Conservation (phyloP, 1,139 yeast species). For the Saccharomyces pastorianus region DNA sequence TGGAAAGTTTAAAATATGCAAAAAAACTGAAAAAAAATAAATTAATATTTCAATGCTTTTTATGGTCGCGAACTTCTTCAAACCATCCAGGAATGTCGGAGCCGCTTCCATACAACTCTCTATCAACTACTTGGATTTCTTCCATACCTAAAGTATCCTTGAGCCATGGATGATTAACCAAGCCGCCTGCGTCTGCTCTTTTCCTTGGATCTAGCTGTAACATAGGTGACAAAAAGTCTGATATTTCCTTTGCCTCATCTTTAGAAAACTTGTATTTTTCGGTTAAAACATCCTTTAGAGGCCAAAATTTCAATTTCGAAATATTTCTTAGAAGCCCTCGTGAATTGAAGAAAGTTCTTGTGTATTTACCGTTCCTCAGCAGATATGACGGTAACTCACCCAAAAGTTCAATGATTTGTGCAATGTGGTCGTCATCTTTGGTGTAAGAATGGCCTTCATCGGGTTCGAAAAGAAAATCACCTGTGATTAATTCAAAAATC, state of each 20-base stretch:
- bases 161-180: constrained; percentile 69
- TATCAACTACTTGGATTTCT: constrained; percentile 39
- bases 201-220: constrained; percentile 54
- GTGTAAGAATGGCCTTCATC: constrained; percentile 41
- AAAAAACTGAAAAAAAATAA: background rate
- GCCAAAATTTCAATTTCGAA: constrained; percentile 56
- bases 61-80: constrained; percentile 27
- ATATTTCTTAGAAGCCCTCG: constrained; percentile 50
- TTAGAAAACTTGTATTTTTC: constrained; percentile 52
- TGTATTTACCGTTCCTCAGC: constrained; percentile 43
- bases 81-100: constrained; percentile 62
- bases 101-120: constrained; percentile 54
- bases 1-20: background rate
- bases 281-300: constrained; percentile 48
- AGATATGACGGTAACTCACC: constrained; percentile 49
- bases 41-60: constrained; percentile 22
- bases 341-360: constrained; percentile 47
- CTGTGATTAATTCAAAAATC: constrained; percentile 62
- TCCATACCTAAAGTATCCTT: constrained; percentile 54
- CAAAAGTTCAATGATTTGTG: constrained; percentile 60
- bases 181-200: constrained; percentile 71
- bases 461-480: constrained; percentile 72
- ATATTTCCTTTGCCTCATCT: constrained; percentile 45
- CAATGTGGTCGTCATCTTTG: constrained; percentile 68
- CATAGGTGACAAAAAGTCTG: constrained; percentile 62